Evolutionary conservation across 441 rosid species (phyloP), one percentile per base, ranked within the genome.

Genomic region (Populus hybrid): DNA sequence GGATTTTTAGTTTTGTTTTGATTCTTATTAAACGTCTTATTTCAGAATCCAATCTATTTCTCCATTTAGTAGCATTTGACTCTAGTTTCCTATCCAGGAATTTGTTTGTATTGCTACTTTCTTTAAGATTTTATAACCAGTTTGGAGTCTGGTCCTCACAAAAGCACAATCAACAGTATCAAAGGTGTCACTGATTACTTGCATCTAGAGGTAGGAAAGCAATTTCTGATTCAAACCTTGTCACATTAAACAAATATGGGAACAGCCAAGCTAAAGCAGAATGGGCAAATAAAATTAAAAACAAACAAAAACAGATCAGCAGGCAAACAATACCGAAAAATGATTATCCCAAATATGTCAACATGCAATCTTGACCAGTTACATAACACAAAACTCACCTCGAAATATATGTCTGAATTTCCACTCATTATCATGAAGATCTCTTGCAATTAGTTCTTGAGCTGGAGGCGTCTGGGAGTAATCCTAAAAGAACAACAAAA

Each of bases 401-500:
- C 94, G 81, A 80, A 90, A 90, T 83, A 90, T 87, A 82, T 90
- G 94, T 80, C 92, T 82, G 80, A 90, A 90, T 81, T 90, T 90
- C 94, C 94, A 90, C 73, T 90, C 94, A 79, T 82, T 83, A 75
- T 90, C 92, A 82, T 90, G 94, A 74, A 90, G 94, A 81, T 90
- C 94, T 85, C 85, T 88, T 10, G 94, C 92, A 79, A 85, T 82
- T 72, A 90, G 70, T 82, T 90, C 94, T 75, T 88, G 94, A 16
- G 85, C 86, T 38, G 94, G 94, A 78, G 92, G 94, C 67, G 85
- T 88, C 81, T 71, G 87, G 59, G 89, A 1, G 74, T 75, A 88
- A 77, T 88, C 91, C 91, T 88, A 69, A 65, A 71, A 50, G 38
- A 12, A 12, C 6, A 63, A n/a, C 30, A 1, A 68, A 30, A 69